Conservation (phyloP, 2,329 filamentous ascomycete species). For the Chaetomiaceae sp. region DNA sequence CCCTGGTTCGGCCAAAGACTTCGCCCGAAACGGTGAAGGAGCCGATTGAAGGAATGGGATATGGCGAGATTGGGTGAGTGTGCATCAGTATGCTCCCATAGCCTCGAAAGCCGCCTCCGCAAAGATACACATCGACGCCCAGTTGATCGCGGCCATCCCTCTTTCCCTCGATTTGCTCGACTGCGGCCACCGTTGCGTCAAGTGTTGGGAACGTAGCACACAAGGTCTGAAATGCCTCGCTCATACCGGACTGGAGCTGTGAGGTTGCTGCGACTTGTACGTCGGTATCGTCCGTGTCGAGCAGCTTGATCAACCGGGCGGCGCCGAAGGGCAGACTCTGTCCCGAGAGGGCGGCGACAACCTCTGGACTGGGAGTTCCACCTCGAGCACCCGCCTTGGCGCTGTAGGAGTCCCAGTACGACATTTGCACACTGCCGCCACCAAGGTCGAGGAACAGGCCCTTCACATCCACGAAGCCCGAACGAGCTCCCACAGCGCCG, state of each 20-base stretch:
- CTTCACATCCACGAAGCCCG: slow-evolving; percentile 60
- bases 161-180: slow-evolving; percentile 30
- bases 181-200: slow-evolving; percentile 35
- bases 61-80: slow-evolving; percentile 64
- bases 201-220: slow-evolving; percentile 47
- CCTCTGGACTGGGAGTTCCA: slow-evolving; percentile 37
- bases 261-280: slow-evolving; percentile 42
- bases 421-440: slow-evolving; percentile 63
- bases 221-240: slow-evolving; percentile 51
- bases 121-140: slow-evolving; percentile 71
- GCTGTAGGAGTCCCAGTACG: slow-evolving; percentile 48
- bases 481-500: slow-evolving; percentile 77
- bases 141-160: slow-evolving; percentile 23
- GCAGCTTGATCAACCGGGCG: slow-evolving; percentile 47
- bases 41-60: slow-evolving; percentile 78
- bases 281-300: slow-evolving; percentile 36
- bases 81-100: slow-evolving; percentile 89
- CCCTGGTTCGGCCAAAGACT: slow-evolving; percentile 51
- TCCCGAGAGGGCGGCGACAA: slow-evolving; percentile 48
- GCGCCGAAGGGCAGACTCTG: slow-evolving; percentile 57
- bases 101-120: slow-evolving; percentile 82
- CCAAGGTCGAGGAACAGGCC: slow-evolving; percentile 85
- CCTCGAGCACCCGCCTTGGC: slow-evolving; percentile 17
- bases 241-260: slow-evolving; percentile 54
- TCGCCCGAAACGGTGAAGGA: slow-evolving; percentile 61